Evolutionary conservation across 1,284 basidiomycete genomes (phyloP).

Genomic region (Sphaerobolus stellatus): DNA sequence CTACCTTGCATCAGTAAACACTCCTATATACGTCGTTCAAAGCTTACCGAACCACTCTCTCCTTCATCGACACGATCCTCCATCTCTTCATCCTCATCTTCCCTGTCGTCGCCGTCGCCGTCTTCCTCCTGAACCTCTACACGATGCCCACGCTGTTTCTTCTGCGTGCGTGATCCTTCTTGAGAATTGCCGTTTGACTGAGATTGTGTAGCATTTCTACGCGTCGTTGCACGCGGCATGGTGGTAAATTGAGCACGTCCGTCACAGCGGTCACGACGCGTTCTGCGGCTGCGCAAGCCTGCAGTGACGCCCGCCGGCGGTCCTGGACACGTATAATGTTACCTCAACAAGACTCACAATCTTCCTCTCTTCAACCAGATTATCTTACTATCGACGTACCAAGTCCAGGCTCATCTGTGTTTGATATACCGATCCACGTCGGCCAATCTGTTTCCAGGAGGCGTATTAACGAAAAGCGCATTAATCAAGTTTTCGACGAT

Average conservation of each 20-base stretch:
- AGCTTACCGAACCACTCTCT: conserved; percentile 16
- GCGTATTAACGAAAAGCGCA: not conserved
- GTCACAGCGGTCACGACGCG: too few species aligned
- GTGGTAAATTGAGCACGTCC: not conserved
- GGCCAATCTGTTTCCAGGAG: not conserved
- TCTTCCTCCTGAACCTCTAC: conserved; percentile 15
- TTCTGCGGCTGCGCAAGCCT: too few species aligned
- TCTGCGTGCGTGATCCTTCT: conserved; percentile 17
- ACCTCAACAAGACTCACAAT: not conserved
- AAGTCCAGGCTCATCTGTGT: conserved; percentile 68
- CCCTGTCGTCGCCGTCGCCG: conserved; percentile 28
- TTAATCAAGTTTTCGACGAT: conserved; percentile 1
- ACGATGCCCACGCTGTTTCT: conserved; percentile 11
- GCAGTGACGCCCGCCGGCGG: too few species aligned
- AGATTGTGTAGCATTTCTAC: conserved; percentile 30
- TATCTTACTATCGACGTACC: not conserved
- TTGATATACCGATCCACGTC: conserved; percentile 53
- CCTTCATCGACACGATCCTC: conserved; percentile 21
- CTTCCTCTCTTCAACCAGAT: not conserved
- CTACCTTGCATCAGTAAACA: conserved; percentile 33
- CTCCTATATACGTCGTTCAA: conserved; percentile 18
- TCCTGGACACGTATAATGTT: conserved; percentile 20
- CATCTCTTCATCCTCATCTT: conserved; percentile 32
- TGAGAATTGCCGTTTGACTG: conserved; percentile 25
- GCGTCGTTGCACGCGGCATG: not conserved